Conservation (phyloP, 805 yeast species). For the Saturnispora mendoncae region DNA sequence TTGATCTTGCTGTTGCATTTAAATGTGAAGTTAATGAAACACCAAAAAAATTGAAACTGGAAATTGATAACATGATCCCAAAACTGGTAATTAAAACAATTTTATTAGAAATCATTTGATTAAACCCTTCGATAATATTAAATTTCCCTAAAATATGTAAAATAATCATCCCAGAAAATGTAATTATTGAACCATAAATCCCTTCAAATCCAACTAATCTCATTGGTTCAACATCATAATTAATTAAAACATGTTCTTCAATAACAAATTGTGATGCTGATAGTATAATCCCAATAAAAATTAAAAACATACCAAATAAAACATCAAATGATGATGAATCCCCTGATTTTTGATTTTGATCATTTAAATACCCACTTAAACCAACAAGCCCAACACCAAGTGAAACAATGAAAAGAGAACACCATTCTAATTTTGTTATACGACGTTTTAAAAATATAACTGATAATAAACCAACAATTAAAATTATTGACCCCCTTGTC, state of each 20-base stretch:
- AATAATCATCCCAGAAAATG: constrained; percentile 37
- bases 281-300: constrained; percentile 54
- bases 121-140: constrained; percentile 44
- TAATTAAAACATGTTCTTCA: constrained; percentile 58
- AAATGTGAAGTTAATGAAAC: constrained; percentile 54
- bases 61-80: constrained; percentile 62
- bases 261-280: constrained; percentile 71
- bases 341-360: constrained; percentile 2
- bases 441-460: constrained; percentile 49
- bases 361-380: constrained; percentile 44
- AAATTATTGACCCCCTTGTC: constrained; percentile 72
- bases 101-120: constrained; percentile 37
- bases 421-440: constrained; percentile 60
- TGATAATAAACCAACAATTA: constrained; percentile 67
- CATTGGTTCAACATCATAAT: constrained; percentile 48
- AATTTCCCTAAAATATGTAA: constrained; percentile 42
- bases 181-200: constrained; percentile 45
- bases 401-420: constrained; percentile 52
- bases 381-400: constrained; percentile 69
- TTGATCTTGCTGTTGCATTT: constrained; percentile 71
- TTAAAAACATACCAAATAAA: constrained; percentile 47
- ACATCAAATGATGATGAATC: constrained; percentile 23
- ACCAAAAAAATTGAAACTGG: constrained; percentile 66
- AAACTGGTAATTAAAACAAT: constrained; percentile 45
- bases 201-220: constrained; percentile 71